Base-by-base conservation (phyloP, 345 rosid species). In the Populus tremula region DNA sequence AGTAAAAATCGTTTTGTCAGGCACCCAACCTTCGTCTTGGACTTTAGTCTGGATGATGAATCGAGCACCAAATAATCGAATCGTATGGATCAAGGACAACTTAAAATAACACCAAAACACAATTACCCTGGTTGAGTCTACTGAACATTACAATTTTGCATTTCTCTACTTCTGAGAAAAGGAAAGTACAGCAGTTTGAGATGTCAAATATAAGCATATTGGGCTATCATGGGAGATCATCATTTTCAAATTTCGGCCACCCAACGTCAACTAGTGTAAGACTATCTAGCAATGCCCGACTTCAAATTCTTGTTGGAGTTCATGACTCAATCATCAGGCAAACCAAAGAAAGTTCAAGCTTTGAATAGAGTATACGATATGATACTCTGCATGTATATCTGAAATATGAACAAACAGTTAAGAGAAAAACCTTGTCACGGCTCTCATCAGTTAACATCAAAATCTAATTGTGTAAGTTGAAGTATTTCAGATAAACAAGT, bases 351-450 rank as follows among this genome's bases (percentile, higher is more conserved):
- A n/a, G 25, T 8, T 6, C 21, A 38, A 4, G 38, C 43, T 35
- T 18, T 35, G 25, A 38, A 66, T 17, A 17, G n/a, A 21, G 41
- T 38, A 17, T 9, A 66, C 17, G 23, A 67, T 17, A 67, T 20
- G 20, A 33, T 8, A 67, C n/a, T 16, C 18, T 6, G 2, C 25
- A 20, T 21, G 14, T 20, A 82, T 33, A 95, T 80, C 98, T 96
- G 86, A 78, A 85, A 65, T 79, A 14, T 50, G 71, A 78, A 70
- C 54, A n/a, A 78, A 71, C 8, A n/a, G 3, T 66, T 25, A 49
- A 33, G n/a, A 71, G 49, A 66, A 59, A 67, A 69, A 43, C 1
- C 12, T 4, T 3, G 6, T 16, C 9, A 20, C 23, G 0, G 11
- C 64, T 21, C 27, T 29, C 70, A 69, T 25, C 6, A 12, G 12